Evolutionary conservation across 1,284 basidiomycete species (phyloP), one percentile per base, ranked within the genome.

Genomic region (Exobasidium cylindrosporum): DNA sequence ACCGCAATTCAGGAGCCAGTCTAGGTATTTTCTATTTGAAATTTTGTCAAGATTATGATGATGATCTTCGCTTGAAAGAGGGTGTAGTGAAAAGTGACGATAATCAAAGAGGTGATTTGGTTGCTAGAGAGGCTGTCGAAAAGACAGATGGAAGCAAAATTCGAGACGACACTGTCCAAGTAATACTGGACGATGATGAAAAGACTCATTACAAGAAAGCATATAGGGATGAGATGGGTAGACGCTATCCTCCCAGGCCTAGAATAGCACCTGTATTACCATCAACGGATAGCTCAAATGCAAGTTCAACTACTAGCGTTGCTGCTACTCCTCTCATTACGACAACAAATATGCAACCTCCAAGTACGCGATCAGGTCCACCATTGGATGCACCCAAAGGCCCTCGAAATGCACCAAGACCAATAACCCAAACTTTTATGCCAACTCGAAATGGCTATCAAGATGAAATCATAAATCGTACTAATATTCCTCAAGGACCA

Each of bases 11-110:
- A 23, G 92, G 92, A 13, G 88, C 87, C 65, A 86, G 89, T 14
- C 84, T 97, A 2, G 93, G 93, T 4, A 87, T 97, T 45, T 87
- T 90, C 57, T 87, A 86, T 76, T 84, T 97, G 71, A 87, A 85
- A 65, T 97, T 85, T 77, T 80, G 68, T 23, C 78, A 82, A 63
- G 75, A 81, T 60, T 72, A 73, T 55, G 67, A 69, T 56, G 66
- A 70, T 23, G 60, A 63, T 1, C 68, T 67, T 40, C 68, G 68
- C 14, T 43, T 56, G 2, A 40, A 40, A 40, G 10, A 7, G 17
- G 35, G 17, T 40, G 35, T 17, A 40, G 35, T 40, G 35, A 45
- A 23, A 44, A 57, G 28, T 57, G 57, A 17, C 14, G 35, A 26
- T 2, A 63, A 57, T 23, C 72, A 75, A 49, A 54, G 73, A 32